Base-by-base conservation (phyloP, 2,329 filamentous ascomycete genomes). In the Verticillium zaregamsianum region DNA sequence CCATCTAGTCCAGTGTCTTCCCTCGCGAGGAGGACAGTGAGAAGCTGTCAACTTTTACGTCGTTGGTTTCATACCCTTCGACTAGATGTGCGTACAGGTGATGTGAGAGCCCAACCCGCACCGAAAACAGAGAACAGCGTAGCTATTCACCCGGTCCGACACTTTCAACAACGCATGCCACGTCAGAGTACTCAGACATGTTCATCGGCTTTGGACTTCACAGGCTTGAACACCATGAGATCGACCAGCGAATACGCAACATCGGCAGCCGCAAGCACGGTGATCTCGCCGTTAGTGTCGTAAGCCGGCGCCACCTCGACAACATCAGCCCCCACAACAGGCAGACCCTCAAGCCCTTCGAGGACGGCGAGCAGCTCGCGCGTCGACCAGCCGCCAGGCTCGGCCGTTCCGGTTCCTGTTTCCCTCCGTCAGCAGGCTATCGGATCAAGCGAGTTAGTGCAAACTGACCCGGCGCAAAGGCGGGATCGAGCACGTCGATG, bases 291-390 rank as follows among this genome's bases (percentile, higher is more conserved):
- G 12, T 78, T 79, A 23, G 88, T 88, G 75, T 94, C 91, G 73
- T 93, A 94, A 4, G 85, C 86, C 0, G 91, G 91, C 2, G 88
- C 85, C 6, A 94, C 90, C 76, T 94, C 91, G 3, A 94, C 91
- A 57, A 94, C 84, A 76, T 94, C 91, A 0, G 88, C 91, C 1
- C 90, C 91, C 0, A 94, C 86, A 6, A 94, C 79, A 65, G 92
- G 90, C 69, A 94, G 73, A 0, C 80, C 84, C 68, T 89, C 86
- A 14, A 94, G 82, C 0, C 89, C 90, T 25, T 91, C 82, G 64
- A 94, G 75, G 61, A 94, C 88, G 3, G 87, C 80, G 64, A 93
- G 89, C 63, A 95, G 77, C 74, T 94, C 91, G 39, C 91, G 81
- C 5, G 87, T 91, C 2, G 89, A 91, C 91, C 90, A 94, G 20